Percentiles rank a stretch among this genome's conserved stretches.
Conservation (phyloP, 75 land plant species). For the Ceratopteris richardii region DNA sequence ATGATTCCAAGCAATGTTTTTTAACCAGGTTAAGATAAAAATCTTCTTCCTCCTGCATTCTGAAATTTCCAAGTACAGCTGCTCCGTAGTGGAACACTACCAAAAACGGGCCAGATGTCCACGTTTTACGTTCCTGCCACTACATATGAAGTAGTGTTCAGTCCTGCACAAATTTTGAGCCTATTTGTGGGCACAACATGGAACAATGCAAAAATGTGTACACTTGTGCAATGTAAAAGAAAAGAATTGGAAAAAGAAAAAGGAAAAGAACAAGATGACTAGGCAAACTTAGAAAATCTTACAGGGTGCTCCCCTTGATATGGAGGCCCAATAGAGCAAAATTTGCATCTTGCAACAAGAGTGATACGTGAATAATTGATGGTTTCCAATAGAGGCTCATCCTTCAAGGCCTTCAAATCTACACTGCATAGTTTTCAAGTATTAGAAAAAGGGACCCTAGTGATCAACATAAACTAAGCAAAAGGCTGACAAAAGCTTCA, state of each 20-base stretch:
- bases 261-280: not conserved
- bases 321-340: conserved; percentile 15
- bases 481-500: not conserved
- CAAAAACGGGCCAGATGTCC: conserved; percentile 39
- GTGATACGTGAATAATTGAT: conserved; percentile 20
- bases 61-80: conserved; percentile 69
- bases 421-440: conserved; percentile 16
- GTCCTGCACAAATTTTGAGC: not conserved
- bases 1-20: conserved; percentile 60
- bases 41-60: conserved; percentile 51
- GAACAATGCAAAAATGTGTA: too few relatives aligned
- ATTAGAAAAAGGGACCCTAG: conserved; percentile 3
- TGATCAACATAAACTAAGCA: conserved; percentile 1
- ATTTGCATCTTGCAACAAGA: conserved; percentile 20
- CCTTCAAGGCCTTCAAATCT: conserved; percentile 29
- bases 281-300: too few relatives aligned
- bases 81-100: conserved; percentile 89
- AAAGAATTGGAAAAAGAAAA: too few relatives aligned
- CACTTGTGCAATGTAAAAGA: too few relatives aligned
- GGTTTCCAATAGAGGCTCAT: conserved; percentile 20
- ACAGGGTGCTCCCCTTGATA: conserved; percentile 1
- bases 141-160: not conserved
- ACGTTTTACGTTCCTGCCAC: conserved; percentile 15
- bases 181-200: too few relatives aligned
- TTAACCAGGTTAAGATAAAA: conserved; percentile 41